Evolutionary conservation across 768 basidiomycete species (phyloP), one percentile per base, ranked within the genome.

Genomic region (Zangia roseola): DNA sequence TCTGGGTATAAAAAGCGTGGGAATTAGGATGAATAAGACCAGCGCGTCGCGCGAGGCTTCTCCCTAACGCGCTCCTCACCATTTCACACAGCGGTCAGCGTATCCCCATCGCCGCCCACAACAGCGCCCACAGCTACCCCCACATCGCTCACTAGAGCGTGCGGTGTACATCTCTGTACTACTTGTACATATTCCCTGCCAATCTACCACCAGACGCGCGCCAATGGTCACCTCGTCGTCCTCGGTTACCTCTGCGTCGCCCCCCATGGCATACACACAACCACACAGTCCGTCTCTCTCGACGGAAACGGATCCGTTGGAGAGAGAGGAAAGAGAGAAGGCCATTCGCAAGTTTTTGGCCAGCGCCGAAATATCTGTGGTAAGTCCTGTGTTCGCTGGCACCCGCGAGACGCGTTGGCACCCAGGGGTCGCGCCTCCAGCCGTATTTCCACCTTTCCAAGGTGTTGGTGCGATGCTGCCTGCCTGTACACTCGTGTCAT

Each of bases 171-270:
- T 53, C 33, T 53, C 49, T 47, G 20, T 47, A 43, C 53, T 14
- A 36, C 20, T 38, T 55, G 60, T 54, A 54, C 53, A 57, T 58
- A 55, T 45, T 30, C 56, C 43, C 23, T 10, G n/a, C 10, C n/a
- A 10, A 35, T 20, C 20, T 45, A 45, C 7, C 42, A 38, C 10
- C 47, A 25, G 67, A 60, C 68, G 68, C 66, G 66, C 65, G 52
- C 54, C 61, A 59, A 91, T 90, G 88, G 83, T 86, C 61, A 84
- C 88, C 33, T 86, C 89, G 49, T 81, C 86, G 53, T 90, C 87
- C 59, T 87, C 88, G 54, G 78, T 86, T 60, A 91, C 89, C 64
- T 89, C 88, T 50, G 83, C 85, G 61, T 91, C 89, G 42, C 89
- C 89, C 21, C 83, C 84, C 55, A 74, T 83, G 65, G 69, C 78